Conservation (phyloP, 106 monocot genomes). For the Agapanthus africanus region DNA sequence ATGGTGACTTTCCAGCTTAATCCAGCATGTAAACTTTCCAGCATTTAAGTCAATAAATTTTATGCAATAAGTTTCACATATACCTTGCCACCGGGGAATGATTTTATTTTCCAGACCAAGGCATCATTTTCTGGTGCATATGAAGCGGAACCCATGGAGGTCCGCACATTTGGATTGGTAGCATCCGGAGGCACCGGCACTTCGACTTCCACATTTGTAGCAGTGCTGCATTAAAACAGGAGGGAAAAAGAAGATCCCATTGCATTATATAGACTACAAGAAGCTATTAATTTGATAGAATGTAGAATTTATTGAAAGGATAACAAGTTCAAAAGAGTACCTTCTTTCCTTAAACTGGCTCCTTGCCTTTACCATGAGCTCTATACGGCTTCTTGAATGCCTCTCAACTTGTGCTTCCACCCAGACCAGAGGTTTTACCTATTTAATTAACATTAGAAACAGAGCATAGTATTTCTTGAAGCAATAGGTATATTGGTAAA, state of each 20-base stretch:
- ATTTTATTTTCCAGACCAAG: constrained; percentile 92
- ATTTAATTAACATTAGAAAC: neutral
- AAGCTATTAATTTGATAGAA: too few relatives aligned
- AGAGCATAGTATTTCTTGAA: too few relatives aligned
- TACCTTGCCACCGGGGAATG: constrained; percentile 96
- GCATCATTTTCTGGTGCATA: constrained; percentile 94
- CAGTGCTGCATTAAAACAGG: constrained; percentile 45
- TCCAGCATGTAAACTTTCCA: too few relatives aligned
- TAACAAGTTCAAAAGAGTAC: constrained; percentile 20
- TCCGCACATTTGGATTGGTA: constrained; percentile 72
- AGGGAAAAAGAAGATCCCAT: neutral
- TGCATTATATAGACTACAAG: too few relatives aligned
- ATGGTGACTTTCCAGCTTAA: too few relatives aligned
- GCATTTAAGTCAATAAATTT: too few relatives aligned
- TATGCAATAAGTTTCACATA: neutral
- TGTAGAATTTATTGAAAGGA: too few relatives aligned
- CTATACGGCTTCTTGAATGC: constrained; percentile 91
- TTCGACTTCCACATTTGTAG: constrained; percentile 88
- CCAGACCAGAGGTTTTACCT: constrained; percentile 94
- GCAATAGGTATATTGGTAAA: too few relatives aligned
- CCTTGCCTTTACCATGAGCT: constrained; percentile 77
- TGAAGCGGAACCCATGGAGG: constrained; percentile 90
- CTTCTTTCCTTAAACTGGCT: constrained; percentile 97
- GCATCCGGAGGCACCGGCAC: constrained; percentile 84
- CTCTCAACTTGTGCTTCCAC: constrained; percentile 92